Conservation (phyloP, 257 asterid species). For the Penstemon newberryi region DNA sequence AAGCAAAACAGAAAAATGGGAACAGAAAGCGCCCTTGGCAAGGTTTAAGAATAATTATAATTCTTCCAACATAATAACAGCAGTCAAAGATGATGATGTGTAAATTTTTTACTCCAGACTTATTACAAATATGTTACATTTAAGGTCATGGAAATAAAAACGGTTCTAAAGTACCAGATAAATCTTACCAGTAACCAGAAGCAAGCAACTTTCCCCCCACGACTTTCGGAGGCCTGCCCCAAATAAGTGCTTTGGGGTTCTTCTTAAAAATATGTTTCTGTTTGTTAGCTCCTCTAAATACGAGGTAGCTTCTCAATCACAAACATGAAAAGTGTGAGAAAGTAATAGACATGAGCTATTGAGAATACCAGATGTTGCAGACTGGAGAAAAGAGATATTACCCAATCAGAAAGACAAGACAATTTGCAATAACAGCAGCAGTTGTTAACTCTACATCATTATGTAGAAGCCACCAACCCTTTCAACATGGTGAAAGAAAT, state of each 20-base stretch:
- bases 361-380: conserved; percentile 11
- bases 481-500: conserved; percentile 28
- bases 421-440: conserved; percentile 74
- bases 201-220: conserved; percentile 96
- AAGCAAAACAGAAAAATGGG: background rate
- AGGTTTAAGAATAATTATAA: background rate
- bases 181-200: conserved; percentile 90
- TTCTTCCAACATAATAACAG: background rate
- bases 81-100: background rate
- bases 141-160: conserved; percentile 9
- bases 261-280: conserved; percentile 90
- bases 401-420: conserved; percentile 78
- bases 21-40: background rate
- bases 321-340: conserved; percentile 30
- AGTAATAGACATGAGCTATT: conserved; percentile 7
- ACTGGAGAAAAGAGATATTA: conserved; percentile 29
- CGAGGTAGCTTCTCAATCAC: conserved; percentile 58
- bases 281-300: conserved; percentile 98
- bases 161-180: background rate
- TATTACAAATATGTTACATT: background rate
- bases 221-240: conserved; percentile 93
- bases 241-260: conserved; percentile 79
- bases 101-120: conserved; percentile 5
- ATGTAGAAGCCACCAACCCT: conserved; percentile 97
- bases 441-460: conserved; percentile 76